Conservation (phyloP, 2,329 filamentous ascomycete species). For the Helotiales sp. region DNA sequence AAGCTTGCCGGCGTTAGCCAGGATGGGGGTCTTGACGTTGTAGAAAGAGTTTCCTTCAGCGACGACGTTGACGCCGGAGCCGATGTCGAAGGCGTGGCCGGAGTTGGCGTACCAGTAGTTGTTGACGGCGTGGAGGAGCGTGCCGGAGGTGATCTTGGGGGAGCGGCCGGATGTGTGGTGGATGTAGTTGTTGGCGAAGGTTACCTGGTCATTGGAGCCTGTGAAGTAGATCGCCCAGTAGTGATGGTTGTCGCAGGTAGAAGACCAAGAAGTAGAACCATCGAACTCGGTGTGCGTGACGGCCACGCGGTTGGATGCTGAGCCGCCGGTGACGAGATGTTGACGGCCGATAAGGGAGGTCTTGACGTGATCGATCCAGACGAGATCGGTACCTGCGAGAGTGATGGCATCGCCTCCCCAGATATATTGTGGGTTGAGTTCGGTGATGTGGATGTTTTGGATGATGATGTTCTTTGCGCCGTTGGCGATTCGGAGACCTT, state of each 20-base stretch:
- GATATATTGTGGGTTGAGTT: constrained; percentile 46
- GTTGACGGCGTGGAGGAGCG: constrained; percentile 49
- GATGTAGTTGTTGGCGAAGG: constrained; percentile 51
- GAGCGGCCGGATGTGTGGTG: constrained; percentile 51
- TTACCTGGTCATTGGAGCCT: constrained; percentile 48
- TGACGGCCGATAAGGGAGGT: constrained; percentile 51
- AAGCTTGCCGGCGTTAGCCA: constrained; percentile 23
- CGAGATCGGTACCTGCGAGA: constrained; percentile 42
- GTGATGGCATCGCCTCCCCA: constrained; percentile 48
- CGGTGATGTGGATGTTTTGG: constrained; percentile 39
- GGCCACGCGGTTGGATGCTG: constrained; percentile 47
- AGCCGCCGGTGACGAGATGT: constrained; percentile 47
- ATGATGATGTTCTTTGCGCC: constrained; percentile 38
- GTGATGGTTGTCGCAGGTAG: constrained; percentile 51
- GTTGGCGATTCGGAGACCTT: constrained; percentile 39
- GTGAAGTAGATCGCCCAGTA: constrained; percentile 53
- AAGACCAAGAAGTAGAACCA: constrained; percentile 49
- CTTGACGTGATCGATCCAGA: constrained; percentile 49
- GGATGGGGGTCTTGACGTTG: constrained; percentile 45
- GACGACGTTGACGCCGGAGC: constrained; percentile 41
- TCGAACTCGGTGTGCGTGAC: constrained; percentile 54
- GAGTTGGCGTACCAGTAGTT: constrained; percentile 49
- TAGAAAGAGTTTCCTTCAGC: constrained; percentile 54
- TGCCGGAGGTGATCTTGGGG: constrained; percentile 49
- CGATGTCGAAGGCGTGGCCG: constrained; percentile 53